Evolutionary conservation across 371 early-diverging fungal genomes (phyloP).

Genomic region (Mucor saturninus): DNA sequence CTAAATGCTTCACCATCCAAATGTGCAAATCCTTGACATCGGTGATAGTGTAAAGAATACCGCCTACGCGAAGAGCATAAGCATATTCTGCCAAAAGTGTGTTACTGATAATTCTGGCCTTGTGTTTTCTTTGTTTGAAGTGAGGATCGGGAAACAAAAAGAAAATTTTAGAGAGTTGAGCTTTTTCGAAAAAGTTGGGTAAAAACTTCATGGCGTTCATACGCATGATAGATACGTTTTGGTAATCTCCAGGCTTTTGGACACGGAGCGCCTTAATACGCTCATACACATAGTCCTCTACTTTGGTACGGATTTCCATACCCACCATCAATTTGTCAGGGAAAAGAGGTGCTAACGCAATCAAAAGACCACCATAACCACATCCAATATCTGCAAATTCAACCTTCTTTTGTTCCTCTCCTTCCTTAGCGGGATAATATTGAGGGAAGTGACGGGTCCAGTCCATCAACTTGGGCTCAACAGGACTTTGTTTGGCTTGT

Average conservation of each 20-base stretch:
- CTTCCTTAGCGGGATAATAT: slow-evolving; percentile 61
- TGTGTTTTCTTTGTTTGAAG: slow-evolving; percentile 99
- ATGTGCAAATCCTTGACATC: slow-evolving; percentile 93
- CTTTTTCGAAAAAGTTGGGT: slow-evolving; percentile 97
- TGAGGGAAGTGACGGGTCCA: slow-evolving; percentile 90
- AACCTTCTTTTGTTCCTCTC: slow-evolving; percentile 63
- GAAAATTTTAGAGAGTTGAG: slow-evolving; percentile 95
- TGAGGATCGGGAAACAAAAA: slow-evolving; percentile 99
- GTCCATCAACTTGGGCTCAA: slow-evolving; percentile 84
- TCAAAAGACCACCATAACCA: slow-evolving; percentile 98
- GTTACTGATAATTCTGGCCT: slow-evolving; percentile 92
- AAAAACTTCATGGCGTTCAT: slow-evolving; percentile 99
- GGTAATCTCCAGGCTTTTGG: slow-evolving; percentile 83
- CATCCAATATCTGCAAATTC: slow-evolving; percentile 99
- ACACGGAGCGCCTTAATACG: slow-evolving; percentile 88
- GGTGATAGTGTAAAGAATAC: slow-evolving; percentile 95
- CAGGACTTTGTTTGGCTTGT: slow-evolving; percentile 63
- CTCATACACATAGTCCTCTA: slow-evolving; percentile 92
- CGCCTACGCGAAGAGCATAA: slow-evolving; percentile 86
- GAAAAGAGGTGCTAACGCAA: slow-evolving; percentile 88
- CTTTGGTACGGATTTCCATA: slow-evolving; percentile 99
- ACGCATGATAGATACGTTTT: slow-evolving; percentile 94
- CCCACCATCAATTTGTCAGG: slow-evolving; percentile 93
- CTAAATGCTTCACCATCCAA: slow-evolving; percentile 97
- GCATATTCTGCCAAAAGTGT: slow-evolving; percentile 96